Conservation (phyloP, 2,329 filamentous ascomycete genomes). For the Venturia asperata region DNA sequence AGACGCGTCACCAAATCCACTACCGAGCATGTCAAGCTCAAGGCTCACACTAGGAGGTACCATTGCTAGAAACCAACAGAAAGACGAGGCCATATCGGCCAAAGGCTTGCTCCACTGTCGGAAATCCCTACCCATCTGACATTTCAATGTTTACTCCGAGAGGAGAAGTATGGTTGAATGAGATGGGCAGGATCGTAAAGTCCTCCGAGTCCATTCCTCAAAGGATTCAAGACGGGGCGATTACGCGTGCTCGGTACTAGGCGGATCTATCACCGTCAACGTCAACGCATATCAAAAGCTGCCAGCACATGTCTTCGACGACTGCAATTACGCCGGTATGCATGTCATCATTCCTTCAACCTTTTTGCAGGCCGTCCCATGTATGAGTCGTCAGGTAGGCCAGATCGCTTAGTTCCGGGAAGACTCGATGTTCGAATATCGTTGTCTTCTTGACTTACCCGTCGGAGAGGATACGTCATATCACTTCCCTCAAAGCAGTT, state of each 20-base stretch:
- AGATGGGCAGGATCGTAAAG: not conserved
- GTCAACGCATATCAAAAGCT: not conserved
- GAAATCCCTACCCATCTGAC: too few species aligned
- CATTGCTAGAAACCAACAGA: too few species aligned
- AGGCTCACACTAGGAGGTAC: too few species aligned
- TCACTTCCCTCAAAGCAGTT: slow-evolving; percentile 91
- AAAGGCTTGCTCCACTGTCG: too few species aligned
- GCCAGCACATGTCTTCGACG: not conserved
- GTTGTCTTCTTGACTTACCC: slow-evolving; percentile 91
- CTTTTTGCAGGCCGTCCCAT: slow-evolving; percentile 19
- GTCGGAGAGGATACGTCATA: slow-evolving; percentile 79
- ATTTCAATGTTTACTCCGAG: too few species aligned
- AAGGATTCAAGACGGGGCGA: not conserved
- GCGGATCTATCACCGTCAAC: too few species aligned
- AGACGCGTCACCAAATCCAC: too few species aligned
- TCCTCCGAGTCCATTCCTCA: too few species aligned
- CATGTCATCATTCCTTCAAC: slow-evolving; percentile 20
- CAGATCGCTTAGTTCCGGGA: slow-evolving; percentile 74
- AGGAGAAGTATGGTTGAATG: not conserved
- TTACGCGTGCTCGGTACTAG: not conserved
- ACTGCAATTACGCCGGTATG: not conserved
- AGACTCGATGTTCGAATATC: slow-evolving; percentile 87
- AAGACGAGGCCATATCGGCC: too few species aligned
- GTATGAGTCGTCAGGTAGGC: slow-evolving; percentile 16
- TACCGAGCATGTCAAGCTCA: too few species aligned